phyloP scores from a whole-genome alignment of 305 asterid genomes.

The Lippia alba region DNA sequence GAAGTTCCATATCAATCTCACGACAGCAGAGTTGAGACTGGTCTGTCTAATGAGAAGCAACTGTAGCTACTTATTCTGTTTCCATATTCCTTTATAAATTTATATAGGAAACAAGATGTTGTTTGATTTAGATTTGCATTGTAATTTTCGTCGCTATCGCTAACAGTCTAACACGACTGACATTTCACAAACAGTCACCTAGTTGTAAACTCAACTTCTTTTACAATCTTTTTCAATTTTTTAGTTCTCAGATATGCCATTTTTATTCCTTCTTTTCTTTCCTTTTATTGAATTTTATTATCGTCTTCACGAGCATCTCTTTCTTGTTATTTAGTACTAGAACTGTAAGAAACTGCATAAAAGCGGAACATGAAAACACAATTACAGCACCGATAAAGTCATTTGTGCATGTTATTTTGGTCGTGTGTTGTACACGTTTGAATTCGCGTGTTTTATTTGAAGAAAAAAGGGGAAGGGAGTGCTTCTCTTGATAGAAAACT shows the following conservation, averaged over 20 bases:
- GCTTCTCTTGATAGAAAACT: conserved; percentile 42
- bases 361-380: background rate
- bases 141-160: conserved; percentile 32
- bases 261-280: background rate
- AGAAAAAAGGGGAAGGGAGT: conserved; percentile 34
- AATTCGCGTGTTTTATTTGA: conserved; percentile 13
- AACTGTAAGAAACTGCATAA: background rate
- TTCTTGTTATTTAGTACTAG: no score
- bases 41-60: conserved; percentile 73
- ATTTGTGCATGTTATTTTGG: no score
- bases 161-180: conserved; percentile 28
- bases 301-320: no score
- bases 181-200: conserved; percentile 31
- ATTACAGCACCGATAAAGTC: background rate
- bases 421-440: no score
- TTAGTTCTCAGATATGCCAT: no score
- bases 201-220: conserved; percentile 33
- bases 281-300: background rate
- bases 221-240: conserved; percentile 1
- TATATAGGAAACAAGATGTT: conserved; percentile 17
- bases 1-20: conserved; percentile 81
- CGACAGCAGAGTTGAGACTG: conserved; percentile 74
- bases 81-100: conserved; percentile 24
- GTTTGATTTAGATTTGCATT: conserved; percentile 21
- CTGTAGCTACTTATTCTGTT: conserved; percentile 45